phyloP scores from a whole-genome alignment of 352 stramenopile genomes.

The Elongisporangium anandrum region DNA sequence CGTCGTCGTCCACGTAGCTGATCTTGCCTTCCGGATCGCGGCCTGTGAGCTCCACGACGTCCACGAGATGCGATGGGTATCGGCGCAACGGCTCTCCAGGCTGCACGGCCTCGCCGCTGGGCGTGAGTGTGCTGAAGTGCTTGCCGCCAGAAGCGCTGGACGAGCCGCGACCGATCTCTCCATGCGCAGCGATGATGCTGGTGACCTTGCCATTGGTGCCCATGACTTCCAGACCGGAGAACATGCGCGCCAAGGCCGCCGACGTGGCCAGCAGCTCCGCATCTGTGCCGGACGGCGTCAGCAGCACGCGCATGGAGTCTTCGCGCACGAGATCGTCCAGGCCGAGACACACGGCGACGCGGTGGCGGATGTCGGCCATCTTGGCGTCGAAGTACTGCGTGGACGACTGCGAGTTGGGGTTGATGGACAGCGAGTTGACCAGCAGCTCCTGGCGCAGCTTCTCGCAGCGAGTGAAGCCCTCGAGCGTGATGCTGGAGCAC shows the following conservation, averaged over 20 bases:
- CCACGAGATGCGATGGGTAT: slow-evolving; percentile 57
- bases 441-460: slow-evolving; percentile 68
- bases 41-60: slow-evolving; percentile 56
- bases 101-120: slow-evolving; percentile 46
- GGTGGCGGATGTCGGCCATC: slow-evolving; percentile 48
- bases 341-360: slow-evolving; percentile 54
- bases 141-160: slow-evolving; percentile 63
- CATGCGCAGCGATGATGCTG: slow-evolving; percentile 77
- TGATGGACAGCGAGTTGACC: slow-evolving; percentile 79
- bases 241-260: slow-evolving; percentile 56
- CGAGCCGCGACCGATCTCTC: slow-evolving; percentile 82
- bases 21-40: slow-evolving; percentile 53
- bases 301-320: slow-evolving; percentile 47
- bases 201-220: slow-evolving; percentile 52
- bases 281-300: slow-evolving; percentile 84
- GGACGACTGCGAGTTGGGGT: slow-evolving; percentile 67
- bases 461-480: slow-evolving; percentile 65
- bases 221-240: slow-evolving; percentile 36
- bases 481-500: slow-evolving; percentile 69
- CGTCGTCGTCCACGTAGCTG: slow-evolving; percentile 34
- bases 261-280: slow-evolving; percentile 81
- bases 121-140: slow-evolving; percentile 82
- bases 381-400: slow-evolving; percentile 64
- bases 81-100: slow-evolving; percentile 42
- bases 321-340: slow-evolving; percentile 47